phyloP scores from a whole-genome alignment of 2,329 filamentous ascomycete genomes.

The Sporothrix dimorphospora region DNA sequence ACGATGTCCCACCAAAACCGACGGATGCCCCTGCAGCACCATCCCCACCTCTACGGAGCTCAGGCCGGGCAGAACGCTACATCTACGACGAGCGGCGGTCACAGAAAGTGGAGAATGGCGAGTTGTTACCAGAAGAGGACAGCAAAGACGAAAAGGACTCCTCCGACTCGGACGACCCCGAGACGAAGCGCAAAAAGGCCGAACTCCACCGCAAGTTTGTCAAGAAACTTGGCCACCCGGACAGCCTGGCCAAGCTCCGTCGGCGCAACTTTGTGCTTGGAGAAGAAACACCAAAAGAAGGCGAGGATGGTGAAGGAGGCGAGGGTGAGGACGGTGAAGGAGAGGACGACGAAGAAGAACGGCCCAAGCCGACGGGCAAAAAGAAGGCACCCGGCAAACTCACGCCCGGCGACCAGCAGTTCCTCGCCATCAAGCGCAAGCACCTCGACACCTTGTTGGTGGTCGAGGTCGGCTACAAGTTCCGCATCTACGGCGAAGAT shows the following conservation, averaged over 20 bases:
- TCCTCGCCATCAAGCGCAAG: conserved; percentile 90
- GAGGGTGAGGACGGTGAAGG: conserved; percentile 54
- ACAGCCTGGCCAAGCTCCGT: conserved; percentile 72
- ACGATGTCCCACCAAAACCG: neutral
- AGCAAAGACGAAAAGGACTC: conserved; percentile 43
- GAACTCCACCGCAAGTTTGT: conserved; percentile 83
- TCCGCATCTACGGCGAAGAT: conserved; percentile 95
- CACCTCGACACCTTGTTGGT: conserved; percentile 89
- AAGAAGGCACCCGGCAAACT: conserved; percentile 74
- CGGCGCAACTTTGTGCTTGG: conserved; percentile 59
- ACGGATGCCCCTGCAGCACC: neutral
- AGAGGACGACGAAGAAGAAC: conserved; percentile 39
- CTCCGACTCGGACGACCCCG: conserved; percentile 36
- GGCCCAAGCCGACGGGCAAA: conserved; percentile 51
- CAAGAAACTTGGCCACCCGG: conserved; percentile 83
- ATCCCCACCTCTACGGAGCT: conserved; percentile 16
- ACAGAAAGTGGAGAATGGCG: neutral
- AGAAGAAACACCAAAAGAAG: conserved; percentile 47
- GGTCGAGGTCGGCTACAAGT: conserved; percentile 97
- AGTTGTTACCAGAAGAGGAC: neutral
- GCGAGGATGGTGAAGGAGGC: conserved; percentile 50
- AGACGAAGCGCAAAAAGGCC: conserved; percentile 55
- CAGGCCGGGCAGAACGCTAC: conserved; percentile 26
- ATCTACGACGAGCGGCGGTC: conserved; percentile 11
- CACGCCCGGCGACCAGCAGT: conserved; percentile 91